Evolutionary conservation across 148 eudicot genomes (phyloP).

Genomic region (Polygonum maritimum): DNA sequence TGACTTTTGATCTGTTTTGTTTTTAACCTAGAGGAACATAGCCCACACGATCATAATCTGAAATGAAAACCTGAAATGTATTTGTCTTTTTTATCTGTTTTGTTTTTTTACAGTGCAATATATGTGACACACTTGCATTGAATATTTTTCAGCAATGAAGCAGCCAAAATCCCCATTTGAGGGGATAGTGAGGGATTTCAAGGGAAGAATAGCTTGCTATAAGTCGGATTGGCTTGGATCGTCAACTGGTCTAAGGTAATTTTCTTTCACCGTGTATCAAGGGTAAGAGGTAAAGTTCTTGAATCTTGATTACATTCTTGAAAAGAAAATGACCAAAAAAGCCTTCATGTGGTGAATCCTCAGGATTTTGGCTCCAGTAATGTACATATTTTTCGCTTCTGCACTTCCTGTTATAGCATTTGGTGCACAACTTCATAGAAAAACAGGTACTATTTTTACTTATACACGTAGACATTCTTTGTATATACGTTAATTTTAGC

Average conservation of each 20-base stretch:
- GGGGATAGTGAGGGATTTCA: slow-evolving; percentile 33
- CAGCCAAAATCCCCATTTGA: slow-evolving; percentile 28
- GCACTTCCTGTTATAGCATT: slow-evolving; percentile 77
- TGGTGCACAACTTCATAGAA: slow-evolving; percentile 56
- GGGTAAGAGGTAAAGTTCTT: too few relatives aligned
- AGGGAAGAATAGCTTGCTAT: slow-evolving; percentile 37
- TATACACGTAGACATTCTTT: too few relatives aligned
- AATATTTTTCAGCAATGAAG: slow-evolving; percentile 21
- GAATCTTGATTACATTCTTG: too few relatives aligned
- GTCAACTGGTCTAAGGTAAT: slow-evolving; percentile 41
- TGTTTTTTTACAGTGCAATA: neutral
- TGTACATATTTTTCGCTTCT: slow-evolving; percentile 57
- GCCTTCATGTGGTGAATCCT: neutral
- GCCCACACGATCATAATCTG: too few relatives aligned
- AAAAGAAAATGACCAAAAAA: neutral
- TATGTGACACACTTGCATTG: neutral
- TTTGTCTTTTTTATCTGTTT: too few relatives aligned
- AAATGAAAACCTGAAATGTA: too few relatives aligned
- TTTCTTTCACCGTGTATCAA: neutral
- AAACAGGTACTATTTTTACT: slow-evolving; percentile 33
- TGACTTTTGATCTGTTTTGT: neutral
- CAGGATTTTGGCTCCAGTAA: slow-evolving; percentile 62
- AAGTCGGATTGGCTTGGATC: slow-evolving; percentile 41
- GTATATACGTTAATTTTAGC: too few relatives aligned
- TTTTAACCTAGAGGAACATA: too few relatives aligned